These are phyloP conservation scores for Apiotrichum gamsii DNA, from an alignment of 1,284 basidiomycete species.

Conservation along the genomic window DNA sequence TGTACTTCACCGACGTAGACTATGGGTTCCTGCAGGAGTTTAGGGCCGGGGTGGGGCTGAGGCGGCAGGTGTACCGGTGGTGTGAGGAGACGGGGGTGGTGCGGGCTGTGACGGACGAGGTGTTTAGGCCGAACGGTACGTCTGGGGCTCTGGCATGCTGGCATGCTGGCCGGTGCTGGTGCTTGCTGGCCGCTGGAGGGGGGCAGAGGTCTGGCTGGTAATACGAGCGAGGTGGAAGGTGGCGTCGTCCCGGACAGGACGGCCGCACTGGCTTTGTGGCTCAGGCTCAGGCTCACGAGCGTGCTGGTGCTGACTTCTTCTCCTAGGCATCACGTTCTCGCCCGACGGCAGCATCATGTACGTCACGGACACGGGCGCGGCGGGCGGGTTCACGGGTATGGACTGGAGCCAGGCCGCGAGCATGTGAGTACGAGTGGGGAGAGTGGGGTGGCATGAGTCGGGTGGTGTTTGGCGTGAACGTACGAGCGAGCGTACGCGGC, in stretches of 20 bases:
- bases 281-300: too few species aligned
- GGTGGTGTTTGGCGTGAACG: too few species aligned
- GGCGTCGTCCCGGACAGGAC: too few species aligned
- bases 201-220: too few species aligned
- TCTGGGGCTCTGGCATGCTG: too few species aligned
- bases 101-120: conserved; percentile 63
- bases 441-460: too few species aligned
- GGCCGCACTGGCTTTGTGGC: too few species aligned
- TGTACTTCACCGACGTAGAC: conserved; percentile 51
- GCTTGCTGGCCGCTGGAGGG: too few species aligned
- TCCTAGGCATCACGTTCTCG: conserved; percentile 62
- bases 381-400: conserved; percentile 52
- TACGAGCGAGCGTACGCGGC: too few species aligned
- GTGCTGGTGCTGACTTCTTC: background rate
- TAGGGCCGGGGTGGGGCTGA: conserved; percentile 55
- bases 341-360: conserved; percentile 61
- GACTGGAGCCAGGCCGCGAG: conserved; percentile 62
- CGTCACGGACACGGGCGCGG: conserved; percentile 40
- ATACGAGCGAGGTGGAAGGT: too few species aligned
- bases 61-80: conserved; percentile 67
- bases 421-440: conserved; percentile 57
- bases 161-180: too few species aligned
- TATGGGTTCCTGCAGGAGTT: conserved; percentile 53
- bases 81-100: conserved; percentile 59
- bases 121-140: conserved; percentile 49